A percentile compares a stretch with the other conserved stretches of the same genome.
Evolutionary conservation across 176 grass and related monocot species (phyloP).

Genomic region (Rhynchospora pubera): DNA sequence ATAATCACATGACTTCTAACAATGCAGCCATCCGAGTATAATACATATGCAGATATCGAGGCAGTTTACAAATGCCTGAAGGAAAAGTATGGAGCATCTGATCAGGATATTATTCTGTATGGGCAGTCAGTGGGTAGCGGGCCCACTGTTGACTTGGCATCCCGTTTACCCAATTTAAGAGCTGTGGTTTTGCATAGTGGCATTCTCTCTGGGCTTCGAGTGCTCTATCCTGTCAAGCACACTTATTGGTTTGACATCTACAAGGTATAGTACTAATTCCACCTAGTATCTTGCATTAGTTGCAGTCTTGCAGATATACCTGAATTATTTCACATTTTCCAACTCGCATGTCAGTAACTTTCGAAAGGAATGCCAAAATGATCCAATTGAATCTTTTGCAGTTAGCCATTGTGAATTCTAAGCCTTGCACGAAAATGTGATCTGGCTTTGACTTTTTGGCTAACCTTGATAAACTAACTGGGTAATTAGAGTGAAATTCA

Average conservation of each 20-base stretch:
- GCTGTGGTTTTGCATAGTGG: slow-evolving; percentile 87
- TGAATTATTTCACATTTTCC: neutral
- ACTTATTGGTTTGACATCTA: slow-evolving; percentile 95
- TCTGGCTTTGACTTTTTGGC: neutral
- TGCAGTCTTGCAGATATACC: neutral
- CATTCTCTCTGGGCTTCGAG: slow-evolving; percentile 79
- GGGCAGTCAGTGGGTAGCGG: slow-evolving; percentile 91
- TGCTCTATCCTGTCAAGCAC: slow-evolving; percentile 75
- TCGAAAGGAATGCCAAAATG: neutral
- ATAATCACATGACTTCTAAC: neutral
- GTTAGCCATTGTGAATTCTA: neutral
- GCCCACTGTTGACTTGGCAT: slow-evolving; percentile 87
- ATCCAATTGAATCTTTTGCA: neutral
- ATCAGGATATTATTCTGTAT: slow-evolving; percentile 84
- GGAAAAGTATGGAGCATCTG: slow-evolving; percentile 61
- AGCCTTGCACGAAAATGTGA: neutral
- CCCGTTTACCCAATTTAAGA: slow-evolving; percentile 63
- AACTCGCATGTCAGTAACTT: neutral
- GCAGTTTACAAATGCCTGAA: slow-evolving; percentile 86
- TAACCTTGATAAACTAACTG: neutral
- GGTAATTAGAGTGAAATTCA: neutral
- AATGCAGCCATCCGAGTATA: slow-evolving; percentile 79
- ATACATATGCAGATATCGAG: slow-evolving; percentile 97
- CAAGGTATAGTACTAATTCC: slow-evolving; percentile 48
- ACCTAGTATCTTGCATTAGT: neutral